These are phyloP conservation scores for Nakazawaea sp. DNA, from an alignment of 805 yeast genomes.

Conservation along the genomic window DNA sequence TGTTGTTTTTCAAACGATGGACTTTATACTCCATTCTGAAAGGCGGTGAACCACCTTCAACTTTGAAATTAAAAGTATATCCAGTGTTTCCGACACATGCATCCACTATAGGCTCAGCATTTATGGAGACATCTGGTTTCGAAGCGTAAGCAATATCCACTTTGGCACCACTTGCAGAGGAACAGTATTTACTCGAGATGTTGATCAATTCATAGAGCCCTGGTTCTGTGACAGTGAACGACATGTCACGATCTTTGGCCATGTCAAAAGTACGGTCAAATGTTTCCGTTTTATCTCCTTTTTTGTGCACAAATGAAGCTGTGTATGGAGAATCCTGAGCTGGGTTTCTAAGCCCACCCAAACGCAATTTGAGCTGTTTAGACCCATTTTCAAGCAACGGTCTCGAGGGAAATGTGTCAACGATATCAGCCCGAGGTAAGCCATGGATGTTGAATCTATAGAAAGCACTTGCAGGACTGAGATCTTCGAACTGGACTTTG, in stretches of 20 bases:
- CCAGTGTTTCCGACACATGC: constrained; percentile 93
- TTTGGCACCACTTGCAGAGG: constrained; percentile 54
- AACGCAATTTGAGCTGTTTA: constrained; percentile 23
- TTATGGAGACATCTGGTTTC: constrained; percentile 33
- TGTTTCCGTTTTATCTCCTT: constrained; percentile 17
- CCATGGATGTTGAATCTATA: constrained; percentile 47
- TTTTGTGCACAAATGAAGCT: constrained; percentile 25
- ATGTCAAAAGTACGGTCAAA: constrained; percentile 18
- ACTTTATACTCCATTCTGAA: constrained; percentile 69
- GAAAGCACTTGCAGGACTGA: constrained; percentile 28
- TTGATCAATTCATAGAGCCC: constrained; percentile 59
- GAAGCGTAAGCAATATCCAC: constrained; percentile 38
- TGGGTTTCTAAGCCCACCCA: constrained; percentile 17
- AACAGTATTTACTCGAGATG: constrained; percentile 57
- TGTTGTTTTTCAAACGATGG: constrained; percentile 39
- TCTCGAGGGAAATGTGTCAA: constrained; percentile 23
- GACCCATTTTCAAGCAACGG: constrained; percentile 24
- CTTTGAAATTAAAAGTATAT: constrained; percentile 56
- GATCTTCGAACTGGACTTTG: constrained; percentile 33
- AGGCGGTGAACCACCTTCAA: constrained; percentile 66
- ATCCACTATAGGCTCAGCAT: constrained; percentile 63
- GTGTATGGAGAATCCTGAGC: constrained; percentile 41
- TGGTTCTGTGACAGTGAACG: constrained; percentile 40
- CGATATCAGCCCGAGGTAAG: constrained; percentile 43
- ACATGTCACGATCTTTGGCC: constrained; percentile 19